These are phyloP conservation scores for Orbilia ellipsospora DNA, from an alignment of 2,329 filamentous ascomycete species.

Conservation along the genomic window DNA sequence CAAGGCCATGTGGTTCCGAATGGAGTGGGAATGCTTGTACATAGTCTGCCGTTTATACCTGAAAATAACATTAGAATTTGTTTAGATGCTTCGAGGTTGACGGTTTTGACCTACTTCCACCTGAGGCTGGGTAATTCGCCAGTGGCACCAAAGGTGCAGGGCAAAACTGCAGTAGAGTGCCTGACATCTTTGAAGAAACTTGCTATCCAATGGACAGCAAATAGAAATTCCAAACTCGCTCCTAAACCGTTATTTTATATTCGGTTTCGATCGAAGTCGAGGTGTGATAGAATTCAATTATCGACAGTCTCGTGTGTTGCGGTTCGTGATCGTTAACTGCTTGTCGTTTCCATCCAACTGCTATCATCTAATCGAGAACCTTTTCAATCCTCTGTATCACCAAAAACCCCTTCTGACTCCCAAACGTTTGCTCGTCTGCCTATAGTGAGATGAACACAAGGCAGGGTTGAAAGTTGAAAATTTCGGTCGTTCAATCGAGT, in stretches of 20 bases:
- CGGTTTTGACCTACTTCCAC: slow-evolving; percentile 73
- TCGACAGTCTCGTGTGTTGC: slow-evolving; percentile 36
- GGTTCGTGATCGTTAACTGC: slow-evolving; percentile 7
- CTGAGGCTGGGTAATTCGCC: slow-evolving; percentile 69
- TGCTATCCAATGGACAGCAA: slow-evolving; percentile 30
- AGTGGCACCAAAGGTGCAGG: slow-evolving; percentile 76
- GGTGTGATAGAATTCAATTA: slow-evolving; percentile 9
- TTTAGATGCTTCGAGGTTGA: not conserved
- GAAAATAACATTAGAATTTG: slow-evolving; percentile 32
- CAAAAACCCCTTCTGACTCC: slow-evolving; percentile 23
- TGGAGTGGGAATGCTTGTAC: slow-evolving; percentile 63
- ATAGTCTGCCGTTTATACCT: slow-evolving; percentile 71
- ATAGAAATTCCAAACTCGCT: slow-evolving; percentile 14
- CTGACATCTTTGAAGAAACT: slow-evolving; percentile 22
- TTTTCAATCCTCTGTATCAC: slow-evolving; percentile 22
- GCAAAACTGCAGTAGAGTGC: slow-evolving; percentile 64
- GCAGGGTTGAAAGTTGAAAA: slow-evolving; percentile 27
- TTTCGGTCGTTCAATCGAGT: slow-evolving; percentile 47
- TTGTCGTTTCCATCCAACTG: slow-evolving; percentile 30
- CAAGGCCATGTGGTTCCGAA: slow-evolving; percentile 69
- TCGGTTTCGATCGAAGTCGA: too few relatives aligned
- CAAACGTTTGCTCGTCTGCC: slow-evolving; percentile 41
- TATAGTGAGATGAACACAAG: slow-evolving; percentile 31
- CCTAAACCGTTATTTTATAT: not conserved
- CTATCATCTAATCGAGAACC: slow-evolving; percentile 23